Conservation (phyloP, 371 early-diverging fungal species). For the Umbelopsis sp. region DNA sequence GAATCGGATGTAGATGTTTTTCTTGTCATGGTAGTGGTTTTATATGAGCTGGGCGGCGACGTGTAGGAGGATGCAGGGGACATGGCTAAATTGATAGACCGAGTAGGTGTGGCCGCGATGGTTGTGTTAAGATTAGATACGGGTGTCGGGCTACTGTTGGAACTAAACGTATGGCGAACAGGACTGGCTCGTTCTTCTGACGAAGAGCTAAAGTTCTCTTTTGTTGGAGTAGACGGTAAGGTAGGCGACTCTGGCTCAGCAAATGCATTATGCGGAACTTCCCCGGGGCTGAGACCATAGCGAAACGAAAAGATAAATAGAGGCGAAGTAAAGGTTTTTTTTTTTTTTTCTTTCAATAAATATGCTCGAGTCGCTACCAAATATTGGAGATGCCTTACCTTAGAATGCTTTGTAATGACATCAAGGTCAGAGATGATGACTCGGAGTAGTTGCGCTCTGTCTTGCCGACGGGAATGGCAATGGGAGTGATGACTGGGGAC, state of each 20-base stretch:
- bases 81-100: background rate
- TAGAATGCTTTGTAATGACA: conserved; percentile 16
- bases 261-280: conserved; percentile 8
- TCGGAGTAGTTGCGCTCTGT: conserved; percentile 12
- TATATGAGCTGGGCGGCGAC: background rate
- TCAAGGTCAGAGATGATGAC: conserved; percentile 7
- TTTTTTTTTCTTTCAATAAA: background rate
- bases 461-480: conserved; percentile 11
- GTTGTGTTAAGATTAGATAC: conserved; percentile 3
- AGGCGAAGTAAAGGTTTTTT: background rate
- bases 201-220: conserved; percentile 3
- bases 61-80: background rate
- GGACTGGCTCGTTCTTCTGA: conserved; percentile 10
- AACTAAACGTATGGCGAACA: conserved; percentile 7
- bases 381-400: background rate
- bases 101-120: conserved; percentile 6
- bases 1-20: conserved; percentile 12
- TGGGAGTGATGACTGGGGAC: background rate
- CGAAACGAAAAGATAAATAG: background rate
- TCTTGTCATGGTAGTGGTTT: background rate
- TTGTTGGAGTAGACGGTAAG: conserved; percentile 10
- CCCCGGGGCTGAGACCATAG: background rate
- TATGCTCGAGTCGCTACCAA: background rate
- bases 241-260: conserved; percentile 11
- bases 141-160: conserved; percentile 11